A percentile compares a stretch with the other conserved stretches of the same genome.
phyloP scores from a whole-genome alignment of 1,284 basidiomycete genomes.

The Rugosomyces carneus region DNA sequence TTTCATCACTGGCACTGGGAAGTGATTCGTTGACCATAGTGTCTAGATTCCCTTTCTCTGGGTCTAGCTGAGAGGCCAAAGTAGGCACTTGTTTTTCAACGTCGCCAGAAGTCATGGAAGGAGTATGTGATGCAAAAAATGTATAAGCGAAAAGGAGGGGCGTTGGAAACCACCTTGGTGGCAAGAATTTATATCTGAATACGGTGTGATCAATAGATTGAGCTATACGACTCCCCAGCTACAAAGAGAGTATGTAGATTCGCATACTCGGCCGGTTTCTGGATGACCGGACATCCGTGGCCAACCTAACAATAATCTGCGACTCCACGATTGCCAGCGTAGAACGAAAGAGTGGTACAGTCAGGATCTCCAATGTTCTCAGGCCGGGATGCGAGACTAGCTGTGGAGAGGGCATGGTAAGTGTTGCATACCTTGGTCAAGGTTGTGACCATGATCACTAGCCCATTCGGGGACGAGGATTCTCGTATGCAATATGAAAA shows the following conservation, averaged over 20 bases:
- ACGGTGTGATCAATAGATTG: background rate
- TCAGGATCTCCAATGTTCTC: background rate
- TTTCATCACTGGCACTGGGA: slow-evolving; percentile 19
- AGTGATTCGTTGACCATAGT: slow-evolving; percentile 21
- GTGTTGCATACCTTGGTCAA: background rate
- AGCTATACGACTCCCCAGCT: background rate
- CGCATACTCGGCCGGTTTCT: slow-evolving; percentile 2
- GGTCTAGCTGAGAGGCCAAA: slow-evolving; percentile 32
- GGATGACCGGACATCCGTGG: background rate
- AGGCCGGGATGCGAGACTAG: too few species aligned
- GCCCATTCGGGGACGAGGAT: background rate
- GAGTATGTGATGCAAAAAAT: slow-evolving; percentile 10
- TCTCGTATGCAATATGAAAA: background rate
- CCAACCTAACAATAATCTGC: background rate
- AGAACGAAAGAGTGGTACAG: background rate
- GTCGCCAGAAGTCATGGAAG: slow-evolving; percentile 30
- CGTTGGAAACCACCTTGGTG: background rate
- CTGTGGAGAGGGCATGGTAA: background rate
- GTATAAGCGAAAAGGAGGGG: slow-evolving; percentile 14
- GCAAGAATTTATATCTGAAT: slow-evolving; percentile 2
- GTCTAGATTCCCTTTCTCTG: slow-evolving; percentile 53
- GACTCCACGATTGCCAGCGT: background rate
- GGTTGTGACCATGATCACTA: background rate
- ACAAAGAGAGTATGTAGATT: background rate
- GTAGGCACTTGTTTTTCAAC: slow-evolving; percentile 28